Evolutionary conservation across 208 protist species (phyloP), one percentile per base, ranked within the genome.

Genomic region (Dictyostelium gargantuum): DNA sequence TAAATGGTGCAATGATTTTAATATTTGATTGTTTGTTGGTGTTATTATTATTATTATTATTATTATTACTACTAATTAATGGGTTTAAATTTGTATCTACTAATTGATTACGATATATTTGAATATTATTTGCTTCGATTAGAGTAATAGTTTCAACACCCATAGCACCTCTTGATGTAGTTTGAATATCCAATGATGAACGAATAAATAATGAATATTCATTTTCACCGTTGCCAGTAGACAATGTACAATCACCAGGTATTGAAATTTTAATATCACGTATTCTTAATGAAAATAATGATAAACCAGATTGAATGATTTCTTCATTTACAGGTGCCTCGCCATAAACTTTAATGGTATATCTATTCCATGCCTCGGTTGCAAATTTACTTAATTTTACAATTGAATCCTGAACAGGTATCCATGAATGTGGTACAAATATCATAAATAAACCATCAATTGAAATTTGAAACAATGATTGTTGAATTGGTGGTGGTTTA

Each of bases 401-500:
- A 35, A 89, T 61, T 32, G 38, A 79, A 44, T 74, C 74, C 21
- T 89, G 82, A 13, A 89, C 29, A 26, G 42, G 35, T 29, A 89
- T 17, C 82, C 82, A 89, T 19, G 68, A 76, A 26, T 89, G 70
- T n/a, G 82, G 82, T 17, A 79, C 70, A 52, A 89, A 89, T 19
- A 89, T n/a, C 44, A 89, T 58, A 46, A 44, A 68, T 4, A 89
- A 21, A 6, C 70, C 56, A 15, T 35, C 48, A 17, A 89, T 23
- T 21, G 32, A 17, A 21, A 89, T 54, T 68, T 89, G 82, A 9
- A 89, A 89, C n/a, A 73, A 32, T 35, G 44, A 63, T 50, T 89
- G 82, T 66, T 89, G 82, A 42, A 89, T 89, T 35, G 82, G 82
- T 23, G 82, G 82, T 68, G 82, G 82, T 52, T 79, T 89, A 23